Evolutionary conservation across 306 rosid species (phyloP).

Genomic region (Cucurbita ficifolia): DNA sequence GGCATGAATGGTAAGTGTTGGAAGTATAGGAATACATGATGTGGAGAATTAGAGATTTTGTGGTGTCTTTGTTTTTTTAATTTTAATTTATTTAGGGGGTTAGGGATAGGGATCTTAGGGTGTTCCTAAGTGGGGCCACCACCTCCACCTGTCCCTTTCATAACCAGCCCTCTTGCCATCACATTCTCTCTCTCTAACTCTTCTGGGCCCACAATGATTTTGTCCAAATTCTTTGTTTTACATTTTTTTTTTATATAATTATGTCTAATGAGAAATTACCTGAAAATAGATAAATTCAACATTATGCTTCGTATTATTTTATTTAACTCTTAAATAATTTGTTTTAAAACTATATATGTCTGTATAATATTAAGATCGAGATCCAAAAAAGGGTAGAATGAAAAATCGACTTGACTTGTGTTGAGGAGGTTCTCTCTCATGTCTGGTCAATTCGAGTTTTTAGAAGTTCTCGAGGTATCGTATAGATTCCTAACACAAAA

Average conservation of each 20-base stretch:
- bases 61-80: not conserved
- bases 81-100: not conserved
- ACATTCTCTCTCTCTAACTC: not conserved
- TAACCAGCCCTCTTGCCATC: not conserved
- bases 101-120: not conserved
- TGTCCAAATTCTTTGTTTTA: not conserved
- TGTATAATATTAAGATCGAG: not conserved
- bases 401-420: no score
- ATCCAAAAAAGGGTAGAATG: no score
- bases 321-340: not conserved
- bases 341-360: not conserved
- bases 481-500: no score
- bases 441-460: no score
- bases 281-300: not conserved
- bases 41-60: not conserved
- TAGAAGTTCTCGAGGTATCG: no score
- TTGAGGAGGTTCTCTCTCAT: no score
- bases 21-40: not conserved
- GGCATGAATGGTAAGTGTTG: not conserved
- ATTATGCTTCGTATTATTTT: not conserved
- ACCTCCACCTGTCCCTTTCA: slow-evolving; percentile 1
- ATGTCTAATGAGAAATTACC: not conserved
- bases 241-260: not conserved
- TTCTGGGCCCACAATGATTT: not conserved
- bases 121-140: not conserved